phyloP scores from a whole-genome alignment of 345 rosid species.

The thale cress (Arabidopsis thaliana) region DNA sequence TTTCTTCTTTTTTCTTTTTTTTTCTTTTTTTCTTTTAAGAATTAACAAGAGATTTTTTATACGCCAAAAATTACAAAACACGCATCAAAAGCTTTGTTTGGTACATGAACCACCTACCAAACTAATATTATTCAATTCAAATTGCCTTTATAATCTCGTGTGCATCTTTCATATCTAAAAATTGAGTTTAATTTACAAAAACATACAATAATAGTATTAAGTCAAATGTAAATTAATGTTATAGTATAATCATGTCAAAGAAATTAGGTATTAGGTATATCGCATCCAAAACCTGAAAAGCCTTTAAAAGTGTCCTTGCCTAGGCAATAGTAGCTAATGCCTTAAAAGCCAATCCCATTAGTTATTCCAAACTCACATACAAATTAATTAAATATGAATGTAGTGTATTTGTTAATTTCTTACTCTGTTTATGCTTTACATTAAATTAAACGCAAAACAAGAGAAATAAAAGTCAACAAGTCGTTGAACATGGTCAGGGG shows the following conservation, averaged over 20 bases:
- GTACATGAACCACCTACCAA: slow-evolving; percentile 41
- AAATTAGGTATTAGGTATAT: slow-evolving; percentile 42
- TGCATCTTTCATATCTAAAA: neutral
- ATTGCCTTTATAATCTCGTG: slow-evolving; percentile 15
- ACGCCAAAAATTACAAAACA: slow-evolving; percentile 32
- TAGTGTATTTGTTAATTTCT: slow-evolving; percentile 16
- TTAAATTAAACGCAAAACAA: slow-evolving; percentile 34
- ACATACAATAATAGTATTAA: neutral
- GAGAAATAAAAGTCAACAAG: slow-evolving; percentile 28
- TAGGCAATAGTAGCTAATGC: neutral
- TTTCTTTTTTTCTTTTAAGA: too few species aligned
- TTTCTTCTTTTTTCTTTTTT: neutral
- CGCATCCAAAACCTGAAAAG: slow-evolving; percentile 22
- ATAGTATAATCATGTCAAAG: slow-evolving; percentile 16
- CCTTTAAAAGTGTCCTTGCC: neutral
- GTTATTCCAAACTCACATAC: slow-evolving; percentile 4
- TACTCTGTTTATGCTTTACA: slow-evolving; percentile 20
- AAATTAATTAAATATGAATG: neutral
- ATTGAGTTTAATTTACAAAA: neutral
- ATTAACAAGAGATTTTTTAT: neutral
- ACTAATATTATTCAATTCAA: neutral
- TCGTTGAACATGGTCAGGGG: slow-evolving; percentile 32
- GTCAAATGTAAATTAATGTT: slow-evolving; percentile 31
- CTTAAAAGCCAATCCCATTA: slow-evolving; percentile 26
- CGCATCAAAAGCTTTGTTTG: slow-evolving; percentile 39